Base-by-base conservation (phyloP, 1,139 yeast species). In the Zygoascus meyerae region DNA sequence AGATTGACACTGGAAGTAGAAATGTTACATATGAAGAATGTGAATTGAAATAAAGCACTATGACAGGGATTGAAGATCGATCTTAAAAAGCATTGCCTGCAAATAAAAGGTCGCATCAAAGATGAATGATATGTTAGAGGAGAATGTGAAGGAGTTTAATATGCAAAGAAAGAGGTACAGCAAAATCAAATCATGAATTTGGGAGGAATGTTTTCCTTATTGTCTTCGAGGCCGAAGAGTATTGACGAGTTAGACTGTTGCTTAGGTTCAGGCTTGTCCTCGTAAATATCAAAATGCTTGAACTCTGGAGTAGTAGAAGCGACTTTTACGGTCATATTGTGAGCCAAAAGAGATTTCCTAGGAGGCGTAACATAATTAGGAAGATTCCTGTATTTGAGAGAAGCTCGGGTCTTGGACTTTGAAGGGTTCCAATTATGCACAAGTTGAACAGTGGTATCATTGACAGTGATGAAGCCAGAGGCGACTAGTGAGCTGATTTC, bases 281-380 rank as follows among this genome's bases (percentile, higher is more conserved):
- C 26, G 34, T 11, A 42, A 36, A 42, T 42, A 11, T 36, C 40
- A 29, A 42, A 42, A 17, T 31, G 28, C 34, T 35, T 35, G 14
- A 14, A 36, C 12, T 33, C n/a, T 2, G 35, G 8, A 12, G 12
- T 3, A 29, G 16, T 7, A 17, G 30, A 11, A n/a, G 12, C 28
- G 15, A 16, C 2, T 11, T 8, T 29, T 9, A 12, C 42, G 26
- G 15, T 17, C 2, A 4, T 14, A 5, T 9, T 32, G 12, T 16
- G 14, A 10, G 26, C 30, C 30, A 39, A 16, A 2, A 42, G 29
- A 12, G 44, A 35, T 37, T 30, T 30, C 29, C 50, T 30, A 9
- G 47, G 47, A 2, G 50, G 50, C 16, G 50, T 47, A 36, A 44
- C 45, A 31, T 37, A 47, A 9, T 16, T 34, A 2, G 50, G 50